Evolutionary conservation across 1,139 yeast genomes (phyloP).

Genomic region (Wickerhamomyces sp.): DNA sequence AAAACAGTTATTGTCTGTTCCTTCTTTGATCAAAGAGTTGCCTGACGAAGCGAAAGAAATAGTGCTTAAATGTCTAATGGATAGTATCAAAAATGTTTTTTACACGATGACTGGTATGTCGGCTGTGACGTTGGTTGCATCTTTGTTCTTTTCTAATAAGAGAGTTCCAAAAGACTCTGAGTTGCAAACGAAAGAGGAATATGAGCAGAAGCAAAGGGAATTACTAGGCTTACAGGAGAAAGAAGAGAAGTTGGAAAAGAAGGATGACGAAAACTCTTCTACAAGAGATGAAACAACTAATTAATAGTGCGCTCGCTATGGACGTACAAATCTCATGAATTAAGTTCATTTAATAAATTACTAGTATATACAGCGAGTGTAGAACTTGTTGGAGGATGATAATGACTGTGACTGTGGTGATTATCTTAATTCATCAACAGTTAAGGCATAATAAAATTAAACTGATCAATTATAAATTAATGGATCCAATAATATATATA

Average conservation of each 20-base stretch:
- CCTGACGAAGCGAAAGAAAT: slow-evolving; percentile 1
- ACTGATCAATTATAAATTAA: too few species aligned
- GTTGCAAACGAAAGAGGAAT: slow-evolving; percentile 13
- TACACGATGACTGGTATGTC: slow-evolving; percentile 38
- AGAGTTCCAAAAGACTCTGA: slow-evolving; percentile 31
- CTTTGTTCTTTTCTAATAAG: slow-evolving; percentile 36
- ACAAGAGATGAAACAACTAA: too few species aligned
- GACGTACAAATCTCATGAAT: too few species aligned
- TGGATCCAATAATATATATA: too few species aligned
- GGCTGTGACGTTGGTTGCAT: slow-evolving; percentile 28
- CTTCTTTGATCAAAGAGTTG: slow-evolving; percentile 2
- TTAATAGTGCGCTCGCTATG: too few species aligned
- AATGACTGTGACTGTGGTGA: too few species aligned
- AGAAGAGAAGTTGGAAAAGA: neutral
- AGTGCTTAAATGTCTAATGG: slow-evolving; percentile 27
- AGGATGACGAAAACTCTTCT: neutral
- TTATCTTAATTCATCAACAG: too few species aligned
- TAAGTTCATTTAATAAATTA: neutral
- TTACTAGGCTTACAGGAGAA: neutral
- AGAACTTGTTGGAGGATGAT: too few species aligned
- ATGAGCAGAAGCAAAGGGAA: slow-evolving; percentile 1
- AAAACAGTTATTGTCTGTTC: neutral
- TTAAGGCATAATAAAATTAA: too few species aligned
- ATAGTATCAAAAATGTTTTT: slow-evolving; percentile 37
- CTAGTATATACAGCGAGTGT: too few species aligned